Percentiles rank a stretch among this genome's conserved stretches.
Conservation (phyloP, 805 yeast genomes). For the Candida maesae region DNA sequence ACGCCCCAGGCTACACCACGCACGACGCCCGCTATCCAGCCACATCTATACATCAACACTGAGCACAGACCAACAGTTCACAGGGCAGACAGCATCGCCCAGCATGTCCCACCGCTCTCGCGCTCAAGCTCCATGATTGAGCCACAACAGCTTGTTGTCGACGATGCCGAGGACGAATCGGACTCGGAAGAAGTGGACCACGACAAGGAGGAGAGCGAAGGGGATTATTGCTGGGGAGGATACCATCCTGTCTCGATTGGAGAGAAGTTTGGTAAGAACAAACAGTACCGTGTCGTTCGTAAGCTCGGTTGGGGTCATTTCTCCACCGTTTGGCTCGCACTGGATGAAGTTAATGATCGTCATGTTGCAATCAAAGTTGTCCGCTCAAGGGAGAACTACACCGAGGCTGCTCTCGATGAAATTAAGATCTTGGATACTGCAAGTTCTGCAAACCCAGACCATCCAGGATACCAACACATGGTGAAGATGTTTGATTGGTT, state of each 20-base stretch:
- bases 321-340: conserved; percentile 68
- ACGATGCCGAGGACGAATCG: conserved; percentile 1
- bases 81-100: conserved; percentile 14
- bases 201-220: conserved; percentile 43
- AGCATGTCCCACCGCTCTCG: background rate
- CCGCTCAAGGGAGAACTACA: conserved; percentile 47
- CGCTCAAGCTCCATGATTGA: background rate
- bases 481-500: conserved; percentile 55
- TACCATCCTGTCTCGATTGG: conserved; percentile 60
- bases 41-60: conserved; percentile 13
- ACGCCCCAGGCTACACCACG: conserved; percentile 7
- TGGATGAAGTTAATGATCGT: conserved; percentile 31
- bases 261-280: conserved; percentile 45
- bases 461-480: conserved; percentile 50
- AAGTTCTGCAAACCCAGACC: conserved; percentile 30
- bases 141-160: background rate
- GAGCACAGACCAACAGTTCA: conserved; percentile 22
- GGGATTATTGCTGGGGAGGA: conserved; percentile 57
- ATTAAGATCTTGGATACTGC: conserved; percentile 43
- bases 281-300: conserved; percentile 45
- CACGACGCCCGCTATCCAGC: conserved; percentile 1
- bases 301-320: conserved; percentile 74
- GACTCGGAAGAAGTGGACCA: conserved; percentile 10
- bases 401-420: conserved; percentile 65
- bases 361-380: conserved; percentile 65